Conservation (phyloP, 371 early-diverging fungal species). For the Dinochytrium kinnereticum region DNA sequence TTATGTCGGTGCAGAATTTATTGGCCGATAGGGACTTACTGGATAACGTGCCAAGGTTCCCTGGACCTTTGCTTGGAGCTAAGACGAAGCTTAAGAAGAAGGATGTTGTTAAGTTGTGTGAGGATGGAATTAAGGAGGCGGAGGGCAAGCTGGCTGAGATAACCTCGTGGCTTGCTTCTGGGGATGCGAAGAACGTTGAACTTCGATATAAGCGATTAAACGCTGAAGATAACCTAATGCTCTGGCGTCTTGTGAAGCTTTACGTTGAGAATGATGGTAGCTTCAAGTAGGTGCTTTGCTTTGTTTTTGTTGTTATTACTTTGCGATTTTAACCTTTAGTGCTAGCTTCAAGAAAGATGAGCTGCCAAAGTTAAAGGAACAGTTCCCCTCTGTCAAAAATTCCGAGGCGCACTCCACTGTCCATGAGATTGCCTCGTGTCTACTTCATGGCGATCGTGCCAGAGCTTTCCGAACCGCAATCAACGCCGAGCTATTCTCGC, state of each 20-base stretch:
- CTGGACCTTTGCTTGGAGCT: slow-evolving; percentile 69
- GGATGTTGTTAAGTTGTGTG: slow-evolving; percentile 62
- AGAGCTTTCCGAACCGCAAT: slow-evolving; percentile 77
- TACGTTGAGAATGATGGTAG: slow-evolving; percentile 71
- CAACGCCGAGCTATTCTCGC: slow-evolving; percentile 80
- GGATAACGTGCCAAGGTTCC: slow-evolving; percentile 39
- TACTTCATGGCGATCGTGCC: slow-evolving; percentile 76
- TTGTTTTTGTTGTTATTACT: not conserved
- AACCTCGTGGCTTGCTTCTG: not conserved
- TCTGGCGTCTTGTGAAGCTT: slow-evolving; percentile 68
- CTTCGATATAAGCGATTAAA: slow-evolving; percentile 8
- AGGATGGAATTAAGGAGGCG: slow-evolving; percentile 54
- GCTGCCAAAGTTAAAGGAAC: slow-evolving; percentile 3
- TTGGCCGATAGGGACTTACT: slow-evolving; percentile 8
- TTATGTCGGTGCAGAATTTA: slow-evolving; percentile 20
- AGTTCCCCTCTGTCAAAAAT: not conserved
- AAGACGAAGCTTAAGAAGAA: slow-evolving; percentile 71
- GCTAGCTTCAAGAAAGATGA: not conserved
- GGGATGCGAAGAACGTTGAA: not conserved
- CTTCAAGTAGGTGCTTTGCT: slow-evolving; percentile 58
- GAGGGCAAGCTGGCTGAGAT: slow-evolving; percentile 35
- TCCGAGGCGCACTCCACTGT: slow-evolving; percentile 43
- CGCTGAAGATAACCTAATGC: slow-evolving; percentile 42
- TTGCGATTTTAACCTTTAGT: not conserved
- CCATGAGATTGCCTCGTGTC: slow-evolving; percentile 63